Conservation (phyloP, 2,329 filamentous ascomycete species). For the Pseudocercospora macadamiae region DNA sequence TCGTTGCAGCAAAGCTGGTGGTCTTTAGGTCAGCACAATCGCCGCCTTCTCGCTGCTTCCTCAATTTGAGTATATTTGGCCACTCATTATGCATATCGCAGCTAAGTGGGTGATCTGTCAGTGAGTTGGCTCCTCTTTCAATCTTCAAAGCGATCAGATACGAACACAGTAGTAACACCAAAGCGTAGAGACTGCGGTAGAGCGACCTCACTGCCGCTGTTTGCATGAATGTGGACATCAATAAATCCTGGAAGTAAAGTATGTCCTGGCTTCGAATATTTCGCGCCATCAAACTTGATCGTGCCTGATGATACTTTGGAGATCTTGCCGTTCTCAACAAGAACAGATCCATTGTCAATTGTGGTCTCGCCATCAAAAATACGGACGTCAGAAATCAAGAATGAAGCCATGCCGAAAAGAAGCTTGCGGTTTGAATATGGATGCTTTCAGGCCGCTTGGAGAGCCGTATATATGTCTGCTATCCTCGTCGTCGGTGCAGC, state of each 20-base stretch:
- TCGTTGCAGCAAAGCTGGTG: slow-evolving; percentile 53
- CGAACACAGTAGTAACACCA: slow-evolving; percentile 56
- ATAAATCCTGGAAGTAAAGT: slow-evolving; percentile 56
- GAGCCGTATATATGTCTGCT: background rate
- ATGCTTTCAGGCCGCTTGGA: too few relatives aligned
- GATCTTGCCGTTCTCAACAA: slow-evolving; percentile 49
- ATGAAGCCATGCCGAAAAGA: slow-evolving; percentile 33
- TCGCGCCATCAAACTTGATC: slow-evolving; percentile 28
- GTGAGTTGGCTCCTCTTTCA: background rate
- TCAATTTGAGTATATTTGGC: slow-evolving; percentile 38
- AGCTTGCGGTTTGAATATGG: background rate
- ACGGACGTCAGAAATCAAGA: slow-evolving; percentile 48
- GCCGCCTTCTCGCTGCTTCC: slow-evolving; percentile 35
- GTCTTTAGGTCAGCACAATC: slow-evolving; percentile 54
- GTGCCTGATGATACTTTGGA: slow-evolving; percentile 23
- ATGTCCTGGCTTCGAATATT: slow-evolving; percentile 49
- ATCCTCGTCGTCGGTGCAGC: background rate
- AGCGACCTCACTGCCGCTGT: slow-evolving; percentile 44
- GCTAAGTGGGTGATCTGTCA: background rate
- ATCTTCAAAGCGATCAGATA: slow-evolving; percentile 39
- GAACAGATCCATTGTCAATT: slow-evolving; percentile 46
- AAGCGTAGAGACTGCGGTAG: slow-evolving; percentile 52
- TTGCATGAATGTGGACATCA: slow-evolving; percentile 54
- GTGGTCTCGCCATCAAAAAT: slow-evolving; percentile 52
- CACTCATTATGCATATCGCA: slow-evolving; percentile 49